Evolutionary conservation across 306 rosid genomes (phyloP).

Genomic region (Citrullus amarus): DNA sequence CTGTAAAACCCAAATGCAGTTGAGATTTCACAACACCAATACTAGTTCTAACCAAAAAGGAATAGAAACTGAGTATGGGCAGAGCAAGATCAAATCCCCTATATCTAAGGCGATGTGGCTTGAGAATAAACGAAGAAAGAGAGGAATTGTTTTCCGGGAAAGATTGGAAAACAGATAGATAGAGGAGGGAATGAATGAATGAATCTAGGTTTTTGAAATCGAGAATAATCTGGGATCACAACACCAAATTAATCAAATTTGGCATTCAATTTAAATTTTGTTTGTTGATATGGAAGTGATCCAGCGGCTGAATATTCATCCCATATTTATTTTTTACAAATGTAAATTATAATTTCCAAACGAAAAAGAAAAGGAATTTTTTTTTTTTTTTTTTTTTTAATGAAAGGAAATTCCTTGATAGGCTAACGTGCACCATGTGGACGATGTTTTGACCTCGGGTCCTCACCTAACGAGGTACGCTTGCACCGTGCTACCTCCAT

Average conservation of each 20-base stretch:
- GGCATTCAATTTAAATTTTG: background rate
- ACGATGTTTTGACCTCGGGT: background rate
- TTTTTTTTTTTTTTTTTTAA: background rate
- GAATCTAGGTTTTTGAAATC: slow-evolving; percentile 31
- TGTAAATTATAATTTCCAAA: background rate
- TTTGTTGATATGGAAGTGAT: slow-evolving; percentile 25
- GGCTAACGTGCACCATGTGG: slow-evolving; percentile 1
- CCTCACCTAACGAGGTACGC: background rate
- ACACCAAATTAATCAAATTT: background rate
- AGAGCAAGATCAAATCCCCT: slow-evolving; percentile 2
- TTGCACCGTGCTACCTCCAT: background rate
- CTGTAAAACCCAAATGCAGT: slow-evolving; percentile 24
- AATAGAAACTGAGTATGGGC: background rate
- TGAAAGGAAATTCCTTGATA: background rate
- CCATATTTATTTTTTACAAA: slow-evolving; percentile 17
- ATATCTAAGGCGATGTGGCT: background rate
- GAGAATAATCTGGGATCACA: slow-evolving; percentile 45
- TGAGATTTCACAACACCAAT: slow-evolving; percentile 2
- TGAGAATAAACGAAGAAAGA: background rate
- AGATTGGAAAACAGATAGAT: background rate
- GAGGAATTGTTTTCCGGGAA: slow-evolving; percentile 3
- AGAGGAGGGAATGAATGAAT: slow-evolving; percentile 9
- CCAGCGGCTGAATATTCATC: slow-evolving; percentile 11
- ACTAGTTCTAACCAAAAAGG: slow-evolving; percentile 14
- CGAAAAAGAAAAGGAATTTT: background rate